phyloP scores from a whole-genome alignment of 75 land plant species.

The Chamaecyparis obtusa region DNA sequence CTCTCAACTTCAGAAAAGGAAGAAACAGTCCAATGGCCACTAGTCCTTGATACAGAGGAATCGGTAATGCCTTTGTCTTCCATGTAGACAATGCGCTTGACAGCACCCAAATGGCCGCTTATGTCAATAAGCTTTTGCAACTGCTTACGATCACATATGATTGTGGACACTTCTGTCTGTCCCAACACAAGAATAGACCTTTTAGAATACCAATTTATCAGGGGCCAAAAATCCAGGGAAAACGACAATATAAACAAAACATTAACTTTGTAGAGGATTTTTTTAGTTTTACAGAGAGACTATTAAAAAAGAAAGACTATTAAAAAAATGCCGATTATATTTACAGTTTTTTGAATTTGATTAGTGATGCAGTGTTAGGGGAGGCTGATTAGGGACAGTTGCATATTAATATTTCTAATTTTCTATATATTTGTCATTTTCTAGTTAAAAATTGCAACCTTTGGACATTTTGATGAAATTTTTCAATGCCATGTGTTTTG shows the following conservation, averaged over 20 bases:
- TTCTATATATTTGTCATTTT: no score
- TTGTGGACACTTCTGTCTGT: constrained; percentile 82
- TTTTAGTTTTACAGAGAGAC: neutral
- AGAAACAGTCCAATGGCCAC: constrained; percentile 35
- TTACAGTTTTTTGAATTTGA: neutral
- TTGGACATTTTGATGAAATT: no score
- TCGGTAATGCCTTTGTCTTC: constrained; percentile 39
- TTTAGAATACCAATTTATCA: neutral
- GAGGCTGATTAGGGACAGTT: no score
- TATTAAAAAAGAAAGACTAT: neutral
- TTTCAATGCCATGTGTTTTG: no score
- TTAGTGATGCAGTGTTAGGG: no score
- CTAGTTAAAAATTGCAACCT: no score
- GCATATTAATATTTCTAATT: no score
- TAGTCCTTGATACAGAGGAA: constrained; percentile 16
- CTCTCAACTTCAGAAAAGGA: constrained; percentile 61
- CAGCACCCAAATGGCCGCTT: constrained; percentile 39
- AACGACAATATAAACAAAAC: neutral
- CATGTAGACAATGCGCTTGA: constrained; percentile 64
- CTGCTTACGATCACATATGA: constrained; percentile 84
- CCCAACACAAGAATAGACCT: neutral
- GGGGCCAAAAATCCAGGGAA: neutral
- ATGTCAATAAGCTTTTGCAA: constrained; percentile 60
- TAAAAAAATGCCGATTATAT: neutral
- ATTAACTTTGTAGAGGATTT: neutral